Percentiles rank a stretch among this genome's conserved stretches.
Conservation (phyloP, 2,329 filamentous ascomycete species). For the Fusarium sp. region DNA sequence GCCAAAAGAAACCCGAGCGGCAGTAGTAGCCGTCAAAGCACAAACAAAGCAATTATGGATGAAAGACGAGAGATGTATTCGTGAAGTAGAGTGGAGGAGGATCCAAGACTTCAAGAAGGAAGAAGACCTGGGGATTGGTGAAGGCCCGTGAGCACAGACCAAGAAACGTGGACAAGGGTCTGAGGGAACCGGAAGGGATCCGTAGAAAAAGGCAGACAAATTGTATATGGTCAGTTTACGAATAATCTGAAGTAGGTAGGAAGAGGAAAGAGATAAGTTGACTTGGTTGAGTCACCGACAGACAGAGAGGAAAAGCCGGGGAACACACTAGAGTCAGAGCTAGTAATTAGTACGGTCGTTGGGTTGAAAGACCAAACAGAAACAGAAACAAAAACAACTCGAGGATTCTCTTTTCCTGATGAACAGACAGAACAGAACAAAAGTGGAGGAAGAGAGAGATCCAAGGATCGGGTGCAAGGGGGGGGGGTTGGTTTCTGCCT, state of each 20-base stretch:
- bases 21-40: not conserved
- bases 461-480: constrained; percentile 19
- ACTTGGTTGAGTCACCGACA: not conserved
- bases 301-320: not conserved
- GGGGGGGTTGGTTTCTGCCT: not conserved
- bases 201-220: not conserved
- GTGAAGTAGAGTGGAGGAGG: constrained; percentile 29
- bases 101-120: constrained; percentile 15
- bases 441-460: constrained; percentile 31
- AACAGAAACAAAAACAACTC: not conserved
- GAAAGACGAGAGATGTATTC: not conserved
- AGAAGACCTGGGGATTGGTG: constrained; percentile 35
- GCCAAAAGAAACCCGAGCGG: not conserved
- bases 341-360: not conserved
- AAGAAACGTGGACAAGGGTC: constrained; percentile 24
- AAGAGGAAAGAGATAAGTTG: not conserved
- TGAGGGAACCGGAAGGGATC: not conserved
- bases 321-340: not conserved
- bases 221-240: constrained; percentile 4
- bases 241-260: not conserved
- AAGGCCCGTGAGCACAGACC: constrained; percentile 31
- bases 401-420: constrained; percentile 1
- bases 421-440: constrained; percentile 4
- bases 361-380: constrained; percentile 3
- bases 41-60: constrained; percentile 23